Evolutionary conservation across 2,329 filamentous ascomycete species (phyloP), one percentile per base, ranked within the genome.

Genomic region (Fusarium kyushuense): DNA sequence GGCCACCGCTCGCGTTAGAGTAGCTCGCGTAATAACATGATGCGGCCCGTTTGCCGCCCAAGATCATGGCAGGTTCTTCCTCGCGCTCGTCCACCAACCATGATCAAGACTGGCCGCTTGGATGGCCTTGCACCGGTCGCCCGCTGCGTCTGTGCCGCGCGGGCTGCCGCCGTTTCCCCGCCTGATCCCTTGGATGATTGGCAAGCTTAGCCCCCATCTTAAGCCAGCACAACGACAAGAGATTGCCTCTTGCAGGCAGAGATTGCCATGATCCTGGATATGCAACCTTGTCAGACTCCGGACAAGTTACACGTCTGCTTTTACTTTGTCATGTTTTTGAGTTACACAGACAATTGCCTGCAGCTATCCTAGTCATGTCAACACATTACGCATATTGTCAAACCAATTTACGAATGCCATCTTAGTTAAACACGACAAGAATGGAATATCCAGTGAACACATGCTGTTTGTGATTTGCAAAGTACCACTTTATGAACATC

Each of bases 21-120:
- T 32, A 49, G 41, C 56, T 54, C 45, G 65, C 61, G 66, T 62
- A 63, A 69, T 69, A 55, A 54, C 47, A 67, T 38, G 66, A 66
- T 63, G 66, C 66, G 57, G 65, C 48, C 66, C 66, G 63, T 30
- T 70, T 69, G 67, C 63, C 67, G 58, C 63, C 67, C 55, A 68
- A 59, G 32, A 64, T 45, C 60, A 58, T 59, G 53, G 11, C 40
- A 58, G 35, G 65, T 27, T 41, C 52, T 40, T 45, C 57, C 46
- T 71, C 59, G 67, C 71, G 61, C 60, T 54, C 69, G 65, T 65
- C 38, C 25, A 66, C 71, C 71, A 70, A 73, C 49, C 64, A 67
- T 32, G 55, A 27, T 25, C 25, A 35, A 33, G 49, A 23, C 19
- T 45, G 55, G 60, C 65, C 66, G 59, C 57, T 65, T 61, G 55